Evolutionary conservation across 2,329 filamentous ascomycete genomes (phyloP).

Genomic region (Hypoxylon sp.): DNA sequence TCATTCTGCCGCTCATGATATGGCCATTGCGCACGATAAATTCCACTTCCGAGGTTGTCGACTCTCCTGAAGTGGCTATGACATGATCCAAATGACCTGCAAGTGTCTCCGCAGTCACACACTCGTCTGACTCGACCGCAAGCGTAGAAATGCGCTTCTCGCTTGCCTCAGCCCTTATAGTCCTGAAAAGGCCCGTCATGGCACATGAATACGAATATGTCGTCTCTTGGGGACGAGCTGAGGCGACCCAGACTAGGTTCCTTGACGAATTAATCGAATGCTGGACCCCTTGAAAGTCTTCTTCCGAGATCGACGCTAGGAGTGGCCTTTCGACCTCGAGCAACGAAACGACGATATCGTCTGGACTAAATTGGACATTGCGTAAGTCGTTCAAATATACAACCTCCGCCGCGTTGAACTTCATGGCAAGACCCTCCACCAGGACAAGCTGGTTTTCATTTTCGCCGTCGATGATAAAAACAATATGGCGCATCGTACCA

Average conservation of each 20-base stretch:
- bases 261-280: background rate
- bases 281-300: background rate
- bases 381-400: too few species aligned
- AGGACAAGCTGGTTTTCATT: background rate
- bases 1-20: background rate
- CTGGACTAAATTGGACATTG: too few species aligned
- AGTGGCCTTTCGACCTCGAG: background rate
- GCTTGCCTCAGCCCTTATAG: background rate
- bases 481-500: too few species aligned
- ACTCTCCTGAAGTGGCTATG: background rate
- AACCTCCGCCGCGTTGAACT: too few species aligned
- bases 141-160: background rate
- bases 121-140: too few species aligned
- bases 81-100: background rate
- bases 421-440: background rate
- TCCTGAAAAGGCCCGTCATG: background rate
- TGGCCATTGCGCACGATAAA: background rate
- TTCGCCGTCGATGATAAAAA: background rate
- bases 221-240: background rate
- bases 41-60: background rate
- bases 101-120: background rate
- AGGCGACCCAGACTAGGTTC: background rate
- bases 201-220: background rate
- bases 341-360: constrained; percentile 1
- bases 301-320: background rate